Conservation (phyloP, 805 yeast genomes). For the Metschnikowia borealis region DNA sequence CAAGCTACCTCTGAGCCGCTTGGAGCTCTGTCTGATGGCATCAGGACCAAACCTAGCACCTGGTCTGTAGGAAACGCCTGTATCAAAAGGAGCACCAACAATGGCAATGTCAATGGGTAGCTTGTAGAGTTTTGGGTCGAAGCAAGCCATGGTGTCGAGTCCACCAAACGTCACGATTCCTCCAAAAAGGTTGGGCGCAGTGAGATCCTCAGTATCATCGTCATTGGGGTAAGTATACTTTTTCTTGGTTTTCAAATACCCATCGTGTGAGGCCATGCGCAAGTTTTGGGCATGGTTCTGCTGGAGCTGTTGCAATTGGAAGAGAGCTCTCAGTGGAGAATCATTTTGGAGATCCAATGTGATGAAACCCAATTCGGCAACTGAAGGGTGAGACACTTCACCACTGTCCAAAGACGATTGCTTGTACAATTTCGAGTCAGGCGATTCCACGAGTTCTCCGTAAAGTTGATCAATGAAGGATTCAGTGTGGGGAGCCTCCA, state of each 20-base stretch:
- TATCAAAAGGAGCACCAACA: slow-evolving; percentile 58
- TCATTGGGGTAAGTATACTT: slow-evolving; percentile 29
- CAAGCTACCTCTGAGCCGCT: slow-evolving; percentile 43
- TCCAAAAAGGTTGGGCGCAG: slow-evolving; percentile 32
- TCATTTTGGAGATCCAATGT: slow-evolving; percentile 1
- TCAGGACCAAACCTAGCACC: slow-evolving; percentile 61
- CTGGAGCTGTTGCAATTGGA: slow-evolving; percentile 3
- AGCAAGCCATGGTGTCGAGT: slow-evolving; percentile 45
- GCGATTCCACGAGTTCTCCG: slow-evolving; percentile 12
- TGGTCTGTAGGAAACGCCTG: slow-evolving; percentile 52
- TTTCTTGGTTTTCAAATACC: slow-evolving; percentile 16
- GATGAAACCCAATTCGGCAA: not conserved
- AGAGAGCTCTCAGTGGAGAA: slow-evolving; percentile 1
- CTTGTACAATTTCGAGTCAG: slow-evolving; percentile 6
- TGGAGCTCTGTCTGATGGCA: slow-evolving; percentile 44
- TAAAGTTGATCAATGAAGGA: slow-evolving; percentile 16
- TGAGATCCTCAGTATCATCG: slow-evolving; percentile 32
- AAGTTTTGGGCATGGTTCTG: slow-evolving; percentile 1
- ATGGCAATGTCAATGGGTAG: slow-evolving; percentile 46
- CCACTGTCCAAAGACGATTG: slow-evolving; percentile 3
- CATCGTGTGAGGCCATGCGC: slow-evolving; percentile 12
- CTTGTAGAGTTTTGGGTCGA: slow-evolving; percentile 26
- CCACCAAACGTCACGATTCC: slow-evolving; percentile 57
- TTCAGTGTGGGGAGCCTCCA: not conserved
- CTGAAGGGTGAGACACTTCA: not conserved